A percentile compares a stretch with the other conserved stretches of the same genome.
Evolutionary conservation across 129 eudicot genomes (phyloP).

Genomic region (Lactuca saligna): DNA sequence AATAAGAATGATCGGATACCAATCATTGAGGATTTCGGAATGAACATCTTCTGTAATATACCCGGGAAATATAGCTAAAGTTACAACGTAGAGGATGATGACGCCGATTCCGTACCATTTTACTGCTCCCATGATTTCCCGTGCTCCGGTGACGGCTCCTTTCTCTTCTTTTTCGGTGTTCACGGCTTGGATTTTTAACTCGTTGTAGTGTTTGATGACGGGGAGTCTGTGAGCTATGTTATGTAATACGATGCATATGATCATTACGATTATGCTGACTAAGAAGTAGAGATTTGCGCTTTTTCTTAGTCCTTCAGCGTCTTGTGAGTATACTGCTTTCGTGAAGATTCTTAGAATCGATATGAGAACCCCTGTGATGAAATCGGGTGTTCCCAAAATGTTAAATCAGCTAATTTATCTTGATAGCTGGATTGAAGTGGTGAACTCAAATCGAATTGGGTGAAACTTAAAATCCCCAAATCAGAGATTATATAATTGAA

Average conservation of each 20-base stretch:
- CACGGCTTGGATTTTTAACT: slow-evolving; percentile 60
- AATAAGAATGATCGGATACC: slow-evolving; percentile 83
- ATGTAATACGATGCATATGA: slow-evolving; percentile 66
- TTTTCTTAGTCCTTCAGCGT: slow-evolving; percentile 62
- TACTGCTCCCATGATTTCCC: slow-evolving; percentile 65
- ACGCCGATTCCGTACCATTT: slow-evolving; percentile 81
- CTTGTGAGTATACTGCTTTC: slow-evolving; percentile 83
- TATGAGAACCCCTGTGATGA: slow-evolving; percentile 80
- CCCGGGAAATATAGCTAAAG: slow-evolving; percentile 87
- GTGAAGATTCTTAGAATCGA: slow-evolving; percentile 75
- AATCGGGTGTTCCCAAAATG: not conserved
- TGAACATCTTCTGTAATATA: slow-evolving; percentile 92
- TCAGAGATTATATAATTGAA: not conserved
- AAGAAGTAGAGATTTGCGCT: slow-evolving; percentile 88
- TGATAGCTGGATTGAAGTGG: not conserved
- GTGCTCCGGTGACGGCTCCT: slow-evolving; percentile 47
- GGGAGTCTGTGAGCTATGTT: slow-evolving; percentile 81
- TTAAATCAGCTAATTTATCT: not conserved
- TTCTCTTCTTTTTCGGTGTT: slow-evolving; percentile 59
- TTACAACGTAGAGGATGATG: slow-evolving; percentile 64
- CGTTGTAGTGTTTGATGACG: slow-evolving; percentile 67
- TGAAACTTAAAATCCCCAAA: slow-evolving; percentile 20
- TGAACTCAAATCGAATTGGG: not conserved
- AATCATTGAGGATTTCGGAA: slow-evolving; percentile 63
- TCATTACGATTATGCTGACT: slow-evolving; percentile 73